Conservation (phyloP, 345 rosid genomes). For the Luvunga scandens region DNA sequence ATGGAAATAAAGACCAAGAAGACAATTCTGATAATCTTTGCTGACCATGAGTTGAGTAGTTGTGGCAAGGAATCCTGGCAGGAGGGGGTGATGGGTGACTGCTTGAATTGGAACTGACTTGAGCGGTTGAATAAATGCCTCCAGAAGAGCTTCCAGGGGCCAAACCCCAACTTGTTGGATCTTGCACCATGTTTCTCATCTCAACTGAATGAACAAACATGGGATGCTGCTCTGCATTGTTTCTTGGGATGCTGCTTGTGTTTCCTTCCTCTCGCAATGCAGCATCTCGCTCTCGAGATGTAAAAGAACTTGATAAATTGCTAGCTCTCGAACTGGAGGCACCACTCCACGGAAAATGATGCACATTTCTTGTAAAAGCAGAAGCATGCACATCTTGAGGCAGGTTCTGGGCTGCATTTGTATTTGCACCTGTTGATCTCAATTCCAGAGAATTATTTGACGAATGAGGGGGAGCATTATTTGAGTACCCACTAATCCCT, state of each 20-base stretch:
- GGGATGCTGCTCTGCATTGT: slow-evolving; percentile 50
- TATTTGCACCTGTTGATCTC: slow-evolving; percentile 45
- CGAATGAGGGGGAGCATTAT: slow-evolving; percentile 37
- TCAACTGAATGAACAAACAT: slow-evolving; percentile 51
- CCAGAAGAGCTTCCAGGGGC: slow-evolving; percentile 47
- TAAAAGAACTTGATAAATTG: slow-evolving; percentile 38
- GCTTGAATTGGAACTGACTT: slow-evolving; percentile 47
- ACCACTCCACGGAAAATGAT: slow-evolving; percentile 52
- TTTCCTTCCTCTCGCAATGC: slow-evolving; percentile 44
- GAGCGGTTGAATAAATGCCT: slow-evolving; percentile 41
- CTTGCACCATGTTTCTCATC: slow-evolving; percentile 51
- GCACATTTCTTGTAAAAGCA: slow-evolving; percentile 48
- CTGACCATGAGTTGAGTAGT: slow-evolving; percentile 35
- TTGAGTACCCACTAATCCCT: slow-evolving; percentile 39
- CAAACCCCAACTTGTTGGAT: slow-evolving; percentile 64
- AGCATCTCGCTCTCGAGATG: slow-evolving; percentile 43
- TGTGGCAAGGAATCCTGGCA: slow-evolving; percentile 48
- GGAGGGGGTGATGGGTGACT: slow-evolving; percentile 43
- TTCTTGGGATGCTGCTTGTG: slow-evolving; percentile 50
- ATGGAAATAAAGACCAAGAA: slow-evolving; percentile 73
- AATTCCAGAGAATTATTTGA: slow-evolving; percentile 41
- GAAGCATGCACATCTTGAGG: slow-evolving; percentile 42
- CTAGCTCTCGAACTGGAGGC: slow-evolving; percentile 46
- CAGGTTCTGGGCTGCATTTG: slow-evolving; percentile 42
- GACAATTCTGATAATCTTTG: slow-evolving; percentile 53